phyloP scores from a whole-genome alignment of 1,139 yeast genomes.

The Protomyces inouyei region DNA sequence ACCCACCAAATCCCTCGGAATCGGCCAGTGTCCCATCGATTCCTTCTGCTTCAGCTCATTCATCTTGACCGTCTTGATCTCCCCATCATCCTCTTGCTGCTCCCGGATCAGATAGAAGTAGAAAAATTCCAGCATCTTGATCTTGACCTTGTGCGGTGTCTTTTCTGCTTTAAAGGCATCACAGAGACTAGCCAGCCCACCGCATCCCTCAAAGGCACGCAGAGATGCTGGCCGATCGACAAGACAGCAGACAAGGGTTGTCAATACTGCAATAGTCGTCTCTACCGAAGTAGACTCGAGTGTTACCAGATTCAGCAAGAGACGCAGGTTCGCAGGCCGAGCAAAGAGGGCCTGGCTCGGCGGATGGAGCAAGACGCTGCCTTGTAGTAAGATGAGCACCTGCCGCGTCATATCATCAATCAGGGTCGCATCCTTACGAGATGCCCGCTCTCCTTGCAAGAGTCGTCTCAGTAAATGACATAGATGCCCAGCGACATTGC shows the following conservation, averaged over 20 bases:
- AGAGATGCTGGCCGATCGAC: constrained; percentile 56
- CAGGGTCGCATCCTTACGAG: neutral
- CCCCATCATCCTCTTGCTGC: constrained; percentile 33
- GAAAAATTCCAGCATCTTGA: constrained; percentile 65
- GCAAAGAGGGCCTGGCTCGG: constrained; percentile 50
- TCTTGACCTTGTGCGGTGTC: constrained; percentile 45
- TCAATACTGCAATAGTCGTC: constrained; percentile 38
- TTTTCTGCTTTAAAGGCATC: constrained; percentile 30
- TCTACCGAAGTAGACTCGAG: constrained; percentile 12
- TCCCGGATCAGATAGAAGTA: constrained; percentile 72
- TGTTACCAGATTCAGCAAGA: constrained; percentile 33
- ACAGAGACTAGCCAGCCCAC: constrained; percentile 58
- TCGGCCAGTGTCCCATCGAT: neutral
- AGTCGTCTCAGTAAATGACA: neutral
- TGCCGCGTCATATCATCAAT: neutral
- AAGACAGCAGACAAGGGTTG: constrained; percentile 57
- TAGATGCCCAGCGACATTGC: neutral
- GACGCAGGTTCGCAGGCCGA: constrained; percentile 39
- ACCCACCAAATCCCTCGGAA: neutral
- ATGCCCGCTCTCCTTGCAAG: neutral
- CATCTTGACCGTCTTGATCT: neutral
- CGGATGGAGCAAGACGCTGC: constrained; percentile 58
- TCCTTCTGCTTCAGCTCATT: neutral
- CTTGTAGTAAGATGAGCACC: constrained; percentile 52
- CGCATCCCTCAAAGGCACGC: constrained; percentile 53